These are phyloP conservation scores for Alternaria arbusti DNA, from an alignment of 2,329 filamentous ascomycete genomes.

Conservation along the genomic window DNA sequence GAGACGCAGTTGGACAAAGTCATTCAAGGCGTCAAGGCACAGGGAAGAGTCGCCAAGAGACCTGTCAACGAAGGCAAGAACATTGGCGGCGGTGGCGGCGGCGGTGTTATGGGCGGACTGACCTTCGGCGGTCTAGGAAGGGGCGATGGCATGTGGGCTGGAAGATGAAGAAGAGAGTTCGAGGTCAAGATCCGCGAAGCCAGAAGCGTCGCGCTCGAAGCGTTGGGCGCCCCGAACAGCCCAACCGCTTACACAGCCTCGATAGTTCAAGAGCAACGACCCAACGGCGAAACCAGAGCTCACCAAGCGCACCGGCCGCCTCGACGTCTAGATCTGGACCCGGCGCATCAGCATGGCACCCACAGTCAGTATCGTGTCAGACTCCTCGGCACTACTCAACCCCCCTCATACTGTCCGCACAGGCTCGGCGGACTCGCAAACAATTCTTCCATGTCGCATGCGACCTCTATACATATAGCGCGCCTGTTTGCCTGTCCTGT, in stretches of 20 bases:
- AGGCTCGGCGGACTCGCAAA: background rate
- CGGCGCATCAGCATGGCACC: background rate
- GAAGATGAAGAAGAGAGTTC: conserved; percentile 25
- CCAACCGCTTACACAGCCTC: background rate
- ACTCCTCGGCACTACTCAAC: background rate
- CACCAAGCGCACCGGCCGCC: background rate
- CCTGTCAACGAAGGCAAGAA: conserved; percentile 72
- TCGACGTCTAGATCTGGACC: background rate
- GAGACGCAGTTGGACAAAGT: conserved; percentile 91
- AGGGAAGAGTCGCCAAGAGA: conserved; percentile 78
- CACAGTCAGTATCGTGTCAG: background rate
- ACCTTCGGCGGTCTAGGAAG: conserved; percentile 38
- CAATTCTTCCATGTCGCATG: background rate
- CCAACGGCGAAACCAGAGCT: background rate
- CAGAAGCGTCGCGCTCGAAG: background rate
- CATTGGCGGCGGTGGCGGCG: conserved; percentile 25
- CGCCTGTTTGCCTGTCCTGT: background rate
- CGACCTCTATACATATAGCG: background rate
- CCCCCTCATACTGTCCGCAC: background rate
- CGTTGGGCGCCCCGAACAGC: background rate
- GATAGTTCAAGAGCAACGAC: background rate
- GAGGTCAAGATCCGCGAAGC: background rate
- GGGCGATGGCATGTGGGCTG: conserved; percentile 42
- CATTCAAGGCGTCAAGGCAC: conserved; percentile 77
- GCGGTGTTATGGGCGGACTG: conserved; percentile 23